phyloP scores from a whole-genome alignment of 2,329 filamentous ascomycete species.

The Beauveria pseudobassiana region DNA sequence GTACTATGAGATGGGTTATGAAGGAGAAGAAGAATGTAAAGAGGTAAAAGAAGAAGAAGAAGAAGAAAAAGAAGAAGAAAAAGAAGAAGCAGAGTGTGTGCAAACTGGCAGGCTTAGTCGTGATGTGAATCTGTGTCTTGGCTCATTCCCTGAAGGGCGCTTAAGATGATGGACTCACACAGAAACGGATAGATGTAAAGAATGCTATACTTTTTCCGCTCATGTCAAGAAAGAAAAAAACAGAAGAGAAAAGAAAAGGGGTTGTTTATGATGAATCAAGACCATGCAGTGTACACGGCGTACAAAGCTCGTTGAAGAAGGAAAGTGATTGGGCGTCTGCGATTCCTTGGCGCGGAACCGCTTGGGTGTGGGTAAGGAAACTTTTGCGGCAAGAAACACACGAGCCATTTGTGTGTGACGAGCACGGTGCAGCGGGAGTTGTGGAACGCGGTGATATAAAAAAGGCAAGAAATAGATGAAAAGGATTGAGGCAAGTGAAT shows the following conservation, averaged over 20 bases:
- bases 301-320: background rate
- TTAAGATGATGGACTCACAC: background rate
- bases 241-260: background rate
- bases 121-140: background rate
- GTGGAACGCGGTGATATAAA: background rate
- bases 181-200: background rate
- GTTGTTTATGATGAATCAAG: background rate
- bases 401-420: background rate
- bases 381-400: too few relatives aligned
- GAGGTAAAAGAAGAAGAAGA: background rate
- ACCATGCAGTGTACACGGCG: background rate
- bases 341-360: too few relatives aligned
- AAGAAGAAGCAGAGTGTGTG: background rate
- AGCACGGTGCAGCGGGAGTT: background rate
- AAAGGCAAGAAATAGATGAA: background rate
- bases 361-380: background rate
- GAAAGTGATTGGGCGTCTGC: background rate
- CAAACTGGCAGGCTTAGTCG: background rate
- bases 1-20: background rate
- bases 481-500: background rate
- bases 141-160: background rate
- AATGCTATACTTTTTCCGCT: too few relatives aligned
- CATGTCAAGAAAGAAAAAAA: too few relatives aligned
- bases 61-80: background rate
- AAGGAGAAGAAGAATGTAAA: background rate